A percentile compares a stretch with the other conserved stretches of the same genome.
Conservation (phyloP, 805 yeast genomes). For the Saturnispora saitoi region DNA sequence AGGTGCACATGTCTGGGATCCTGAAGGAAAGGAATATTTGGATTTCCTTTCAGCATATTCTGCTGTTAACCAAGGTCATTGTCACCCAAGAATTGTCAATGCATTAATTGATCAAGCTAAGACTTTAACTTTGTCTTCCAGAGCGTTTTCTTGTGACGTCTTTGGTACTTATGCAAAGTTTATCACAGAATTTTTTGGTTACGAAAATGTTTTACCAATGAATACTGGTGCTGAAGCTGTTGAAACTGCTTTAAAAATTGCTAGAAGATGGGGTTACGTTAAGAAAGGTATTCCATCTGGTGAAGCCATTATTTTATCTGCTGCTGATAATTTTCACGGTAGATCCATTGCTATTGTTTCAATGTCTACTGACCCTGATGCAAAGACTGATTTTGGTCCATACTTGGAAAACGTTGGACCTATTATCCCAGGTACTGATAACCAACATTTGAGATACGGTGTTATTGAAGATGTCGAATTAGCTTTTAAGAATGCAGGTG, state of each 20-base stretch:
- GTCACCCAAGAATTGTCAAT: slow-evolving; percentile 83
- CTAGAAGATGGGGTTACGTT: slow-evolving; percentile 95
- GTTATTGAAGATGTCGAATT: slow-evolving; percentile 75
- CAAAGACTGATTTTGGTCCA: slow-evolving; percentile 84
- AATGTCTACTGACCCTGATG: slow-evolving; percentile 87
- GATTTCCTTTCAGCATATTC: slow-evolving; percentile 93
- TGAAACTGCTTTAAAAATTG: slow-evolving; percentile 87
- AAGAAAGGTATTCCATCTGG: slow-evolving; percentile 74
- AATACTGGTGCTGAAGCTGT: slow-evolving; percentile 99
- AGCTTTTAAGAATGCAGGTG: slow-evolving; percentile 77
- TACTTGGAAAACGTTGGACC: slow-evolving; percentile 81
- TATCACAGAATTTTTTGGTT: slow-evolving; percentile 79
- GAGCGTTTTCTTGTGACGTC: slow-evolving; percentile 78
- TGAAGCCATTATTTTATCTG: slow-evolving; percentile 83
- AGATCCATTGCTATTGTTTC: slow-evolving; percentile 92
- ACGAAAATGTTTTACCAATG: slow-evolving; percentile 94
- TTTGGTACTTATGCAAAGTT: slow-evolving; percentile 84
- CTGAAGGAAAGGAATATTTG: slow-evolving; percentile 89
- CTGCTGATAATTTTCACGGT: slow-evolving; percentile 91
- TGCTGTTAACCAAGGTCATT: slow-evolving; percentile 97
- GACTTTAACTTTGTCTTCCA: slow-evolving; percentile 73
- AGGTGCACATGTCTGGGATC: slow-evolving; percentile 97
- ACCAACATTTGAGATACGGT: slow-evolving; percentile 64
- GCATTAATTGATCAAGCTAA: slow-evolving; percentile 86
- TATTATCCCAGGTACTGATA: slow-evolving; percentile 62